These are phyloP conservation scores for Cucumis sativus DNA, from an alignment of 306 rosid genomes.

Conservation along the genomic window DNA sequence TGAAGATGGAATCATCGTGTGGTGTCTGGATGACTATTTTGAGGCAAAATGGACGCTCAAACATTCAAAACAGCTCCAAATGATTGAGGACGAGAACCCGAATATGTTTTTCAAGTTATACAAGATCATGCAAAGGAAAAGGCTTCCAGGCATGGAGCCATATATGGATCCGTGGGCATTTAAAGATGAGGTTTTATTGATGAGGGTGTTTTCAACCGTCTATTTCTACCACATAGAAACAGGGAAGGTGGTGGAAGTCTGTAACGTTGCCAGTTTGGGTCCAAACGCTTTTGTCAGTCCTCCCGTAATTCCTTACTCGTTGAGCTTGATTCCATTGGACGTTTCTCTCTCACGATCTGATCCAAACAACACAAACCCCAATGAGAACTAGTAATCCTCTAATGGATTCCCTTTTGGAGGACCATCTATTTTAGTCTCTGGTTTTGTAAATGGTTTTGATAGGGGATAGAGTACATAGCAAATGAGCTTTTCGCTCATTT, in stretches of 20 bases:
- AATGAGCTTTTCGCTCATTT: background rate
- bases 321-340: constrained; percentile 34
- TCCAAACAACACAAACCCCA: background rate
- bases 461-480: background rate
- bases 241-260: constrained; percentile 15
- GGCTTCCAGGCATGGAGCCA: constrained; percentile 7
- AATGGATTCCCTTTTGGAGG: background rate
- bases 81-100: constrained; percentile 32
- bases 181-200: constrained; percentile 32
- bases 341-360: background rate
- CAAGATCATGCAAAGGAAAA: constrained; percentile 11
- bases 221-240: constrained; percentile 27
- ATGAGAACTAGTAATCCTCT: background rate
- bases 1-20: constrained; percentile 43
- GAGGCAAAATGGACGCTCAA: constrained; percentile 34
- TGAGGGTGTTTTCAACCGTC: constrained; percentile 25
- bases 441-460: background rate
- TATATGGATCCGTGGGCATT: constrained; percentile 46
- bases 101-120: constrained; percentile 19
- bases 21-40: constrained; percentile 45
- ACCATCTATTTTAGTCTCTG: background rate
- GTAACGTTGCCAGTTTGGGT: constrained; percentile 22
- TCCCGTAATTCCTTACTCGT: constrained; percentile 31
- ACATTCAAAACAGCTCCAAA: constrained; percentile 22
- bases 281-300: constrained; percentile 21